Evolutionary conservation across 2,329 filamentous ascomycete species (phyloP), one percentile per base, ranked within the genome.

Genomic region (Xylariales sp.): DNA sequence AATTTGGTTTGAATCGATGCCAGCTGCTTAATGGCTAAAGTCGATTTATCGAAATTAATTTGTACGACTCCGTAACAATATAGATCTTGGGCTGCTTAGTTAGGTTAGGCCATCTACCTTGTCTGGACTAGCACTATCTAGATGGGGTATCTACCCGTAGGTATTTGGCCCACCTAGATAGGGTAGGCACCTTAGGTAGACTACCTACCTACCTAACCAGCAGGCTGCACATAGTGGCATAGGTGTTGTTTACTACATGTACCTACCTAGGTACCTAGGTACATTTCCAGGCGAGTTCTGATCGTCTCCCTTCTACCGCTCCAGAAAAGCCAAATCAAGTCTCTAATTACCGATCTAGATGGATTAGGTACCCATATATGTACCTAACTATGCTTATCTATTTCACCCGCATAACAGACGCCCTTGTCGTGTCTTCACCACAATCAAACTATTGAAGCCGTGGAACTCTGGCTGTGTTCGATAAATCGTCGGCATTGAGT

Each of bases 401-500:
- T 30, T 54, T 14, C 50, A 52, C 7, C 16, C 6, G n/a, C 30
- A 1, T 41, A 32, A 32, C 18, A 43, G 23, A 57, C 43, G 18
- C 34, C 12, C 36, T 23, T 45, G 12, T 36, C 55, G 14, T 48
- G 18, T 57, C 43, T 36, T 36, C 48, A 28, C 62, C 43, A 32
- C 50, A 45, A 10, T 28, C 32, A 36, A 12, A 1, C 30, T 59
- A 65, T 12, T 39, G 23, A 41, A 72, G 18, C 10, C 72, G 69
- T 23, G 68, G 63, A n/a, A 71, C 9, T 62, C 73, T 69, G 28
- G 73, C 73, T 0, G 73, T 73, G 36, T 69, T 69, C 16, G 56
- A 65, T 59, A 77, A 67, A 56, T 77, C 72, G 62, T 77, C 74
- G 9, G 73, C 72, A 58, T 77, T 76, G 18, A 77, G 63, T 30